Conservation (phyloP, 2,329 filamentous ascomycete species). For the Sporothrix sp. region DNA sequence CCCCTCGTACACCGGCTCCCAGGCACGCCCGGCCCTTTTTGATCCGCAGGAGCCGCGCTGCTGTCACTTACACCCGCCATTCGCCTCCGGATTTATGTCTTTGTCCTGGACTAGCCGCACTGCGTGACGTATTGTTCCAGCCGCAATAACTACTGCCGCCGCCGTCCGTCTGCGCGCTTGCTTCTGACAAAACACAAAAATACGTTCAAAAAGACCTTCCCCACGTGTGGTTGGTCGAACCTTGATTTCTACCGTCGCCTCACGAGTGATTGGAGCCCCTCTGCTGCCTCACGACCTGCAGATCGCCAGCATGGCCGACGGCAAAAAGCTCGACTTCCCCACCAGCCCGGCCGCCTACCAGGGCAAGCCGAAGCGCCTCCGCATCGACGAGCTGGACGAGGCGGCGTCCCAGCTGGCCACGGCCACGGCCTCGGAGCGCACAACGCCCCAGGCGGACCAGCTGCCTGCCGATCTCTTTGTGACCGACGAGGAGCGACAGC, state of each 20-base stretch:
- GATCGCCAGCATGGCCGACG: slow-evolving; percentile 10
- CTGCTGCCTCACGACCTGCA: too few relatives aligned
- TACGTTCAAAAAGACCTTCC: too few relatives aligned
- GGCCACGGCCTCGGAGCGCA: slow-evolving; percentile 9
- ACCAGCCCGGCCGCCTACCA: slow-evolving; percentile 8
- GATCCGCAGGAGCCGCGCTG: background rate
- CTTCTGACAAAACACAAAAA: background rate
- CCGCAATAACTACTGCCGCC: background rate
- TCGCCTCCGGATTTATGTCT: slow-evolving; percentile 1
- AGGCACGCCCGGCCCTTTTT: background rate
- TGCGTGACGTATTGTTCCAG: background rate
- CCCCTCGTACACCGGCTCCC: background rate
- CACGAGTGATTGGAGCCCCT: too few relatives aligned
- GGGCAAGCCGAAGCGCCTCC: slow-evolving; percentile 10
- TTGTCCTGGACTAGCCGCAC: too few relatives aligned
- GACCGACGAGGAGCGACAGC: slow-evolving; percentile 25
- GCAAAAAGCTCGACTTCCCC: background rate
- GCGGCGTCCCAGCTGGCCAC: slow-evolving; percentile 9
- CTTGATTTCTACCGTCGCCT: too few relatives aligned
- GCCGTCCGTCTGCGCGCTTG: background rate
- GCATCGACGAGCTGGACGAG: slow-evolving; percentile 13
- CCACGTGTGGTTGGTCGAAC: too few relatives aligned
- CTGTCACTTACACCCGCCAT: background rate
- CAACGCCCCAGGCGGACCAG: slow-evolving; percentile 13
- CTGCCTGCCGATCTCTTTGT: slow-evolving; percentile 25